Percentiles rank a stretch among this genome's conserved stretches.
phyloP scores from a whole-genome alignment of 805 yeast species.

The Metschnikowia matae region DNA sequence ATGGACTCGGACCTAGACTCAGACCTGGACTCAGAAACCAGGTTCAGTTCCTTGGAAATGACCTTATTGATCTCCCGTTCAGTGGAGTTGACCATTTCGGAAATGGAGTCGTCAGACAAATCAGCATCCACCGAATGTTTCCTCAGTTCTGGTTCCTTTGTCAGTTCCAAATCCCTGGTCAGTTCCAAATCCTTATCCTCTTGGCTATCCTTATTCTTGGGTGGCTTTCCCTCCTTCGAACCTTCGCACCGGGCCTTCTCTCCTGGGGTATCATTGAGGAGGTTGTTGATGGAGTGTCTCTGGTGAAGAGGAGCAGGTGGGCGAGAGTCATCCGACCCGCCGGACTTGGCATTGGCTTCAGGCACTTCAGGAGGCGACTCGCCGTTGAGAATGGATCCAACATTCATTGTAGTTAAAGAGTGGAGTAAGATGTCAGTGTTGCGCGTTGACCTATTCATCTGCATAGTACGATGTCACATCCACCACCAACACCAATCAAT shows the following conservation, averaged over 20 bases:
- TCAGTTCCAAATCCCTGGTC: background rate
- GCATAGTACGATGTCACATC: too few relatives aligned
- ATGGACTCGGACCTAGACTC: background rate
- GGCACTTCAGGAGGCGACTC: constrained; percentile 13
- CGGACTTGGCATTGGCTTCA: constrained; percentile 4
- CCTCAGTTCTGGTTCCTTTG: background rate
- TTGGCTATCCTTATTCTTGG: background rate
- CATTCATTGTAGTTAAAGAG: constrained; percentile 15
- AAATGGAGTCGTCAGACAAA: constrained; percentile 9
- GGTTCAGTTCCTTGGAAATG: constrained; percentile 2
- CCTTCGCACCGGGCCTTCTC: background rate
- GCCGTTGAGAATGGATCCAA: constrained; percentile 19
- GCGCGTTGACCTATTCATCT: background rate
- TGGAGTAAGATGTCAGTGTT: background rate
- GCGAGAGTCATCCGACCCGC: background rate
- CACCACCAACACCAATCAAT: too few relatives aligned
- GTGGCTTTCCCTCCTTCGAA: too few relatives aligned
- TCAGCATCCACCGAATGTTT: background rate
- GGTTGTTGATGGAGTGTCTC: constrained; percentile 17
- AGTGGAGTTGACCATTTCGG: constrained; percentile 5
- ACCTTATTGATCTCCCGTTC: constrained; percentile 10
- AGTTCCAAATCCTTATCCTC: background rate
- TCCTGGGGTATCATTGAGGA: constrained; percentile 16
- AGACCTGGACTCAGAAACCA: background rate
- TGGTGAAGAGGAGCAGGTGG: constrained; percentile 10